Conservation (phyloP, 139 green algal species). For the Eudorina sp. region DNA sequence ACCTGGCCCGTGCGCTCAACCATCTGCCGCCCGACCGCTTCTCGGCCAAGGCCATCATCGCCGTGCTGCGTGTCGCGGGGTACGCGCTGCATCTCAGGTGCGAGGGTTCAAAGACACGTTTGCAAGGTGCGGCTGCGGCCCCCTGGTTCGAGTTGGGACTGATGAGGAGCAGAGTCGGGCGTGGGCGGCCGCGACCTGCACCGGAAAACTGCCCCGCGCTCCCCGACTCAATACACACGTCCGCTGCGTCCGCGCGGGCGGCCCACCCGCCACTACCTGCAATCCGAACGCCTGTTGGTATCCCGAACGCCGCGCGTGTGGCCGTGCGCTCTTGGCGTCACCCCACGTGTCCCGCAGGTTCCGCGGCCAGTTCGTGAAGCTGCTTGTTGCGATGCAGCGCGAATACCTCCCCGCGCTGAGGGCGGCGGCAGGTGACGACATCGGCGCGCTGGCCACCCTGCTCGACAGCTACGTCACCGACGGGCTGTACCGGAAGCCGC, state of each 20-base stretch:
- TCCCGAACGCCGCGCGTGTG: too few species aligned
- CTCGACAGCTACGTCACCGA: conserved; percentile 66
- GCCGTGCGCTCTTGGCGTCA: too few species aligned
- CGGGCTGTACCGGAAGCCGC: conserved; percentile 52
- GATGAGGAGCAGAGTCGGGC: background rate
- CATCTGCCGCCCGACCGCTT: conserved; percentile 70
- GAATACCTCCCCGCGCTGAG: conserved; percentile 68
- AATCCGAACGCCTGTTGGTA: too few species aligned
- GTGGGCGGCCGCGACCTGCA: background rate
- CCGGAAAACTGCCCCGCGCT: too few species aligned
- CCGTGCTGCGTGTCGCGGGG: conserved; percentile 70
- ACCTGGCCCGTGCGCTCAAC: conserved; percentile 75
- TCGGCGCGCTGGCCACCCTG: conserved; percentile 59
- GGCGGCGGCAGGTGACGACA: conserved; percentile 29
- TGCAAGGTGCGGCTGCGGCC: background rate
- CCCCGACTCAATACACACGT: too few species aligned
- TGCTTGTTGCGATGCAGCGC: conserved; percentile 65
- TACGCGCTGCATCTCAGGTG: conserved; percentile 63
- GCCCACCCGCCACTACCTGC: too few species aligned
- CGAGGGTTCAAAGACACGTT: background rate
- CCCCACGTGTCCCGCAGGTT: conserved; percentile 46
- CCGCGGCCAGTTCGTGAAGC: conserved; percentile 74
- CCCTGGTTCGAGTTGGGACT: background rate
- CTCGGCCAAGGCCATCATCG: conserved; percentile 73
- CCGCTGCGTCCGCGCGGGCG: too few species aligned